Evolutionary conservation across 75 land plant species (phyloP).

Genomic region (Cunninghamia lanceolata): DNA sequence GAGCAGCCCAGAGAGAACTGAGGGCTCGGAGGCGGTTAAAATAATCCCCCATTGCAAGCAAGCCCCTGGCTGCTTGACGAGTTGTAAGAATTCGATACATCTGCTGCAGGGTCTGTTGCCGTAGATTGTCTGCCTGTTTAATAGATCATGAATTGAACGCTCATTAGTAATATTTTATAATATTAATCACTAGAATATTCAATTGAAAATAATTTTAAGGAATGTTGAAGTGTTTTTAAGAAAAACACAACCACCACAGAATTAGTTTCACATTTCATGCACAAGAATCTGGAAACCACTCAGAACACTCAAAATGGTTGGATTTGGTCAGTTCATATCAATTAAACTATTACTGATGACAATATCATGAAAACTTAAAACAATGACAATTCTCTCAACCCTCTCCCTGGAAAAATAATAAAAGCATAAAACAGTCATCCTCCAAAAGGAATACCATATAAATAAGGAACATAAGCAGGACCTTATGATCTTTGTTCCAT

Average conservation of each 20-base stretch:
- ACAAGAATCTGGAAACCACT: not conserved
- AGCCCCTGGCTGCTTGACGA: conserved; percentile 81
- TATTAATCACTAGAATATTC: not conserved
- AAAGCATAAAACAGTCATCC: not conserved
- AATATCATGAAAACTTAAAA: not conserved
- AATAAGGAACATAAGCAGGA: not conserved
- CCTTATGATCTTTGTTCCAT: not conserved
- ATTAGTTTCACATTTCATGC: not conserved
- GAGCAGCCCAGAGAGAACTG: conserved; percentile 81
- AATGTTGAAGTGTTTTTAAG: not conserved
- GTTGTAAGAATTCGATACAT: conserved; percentile 76
- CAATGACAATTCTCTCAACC: not conserved
- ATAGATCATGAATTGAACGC: not conserved
- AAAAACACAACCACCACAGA: not conserved
- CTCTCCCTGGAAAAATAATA: conserved; percentile 1
- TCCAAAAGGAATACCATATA: not conserved
- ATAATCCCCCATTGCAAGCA: conserved; percentile 84
- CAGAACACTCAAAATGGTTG: not conserved
- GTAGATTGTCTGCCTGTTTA: conserved; percentile 83
- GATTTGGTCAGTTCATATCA: not conserved
- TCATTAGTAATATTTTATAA: not conserved
- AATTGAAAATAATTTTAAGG: not conserved
- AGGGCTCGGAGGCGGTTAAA: conserved; percentile 84
- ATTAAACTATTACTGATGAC: not conserved
- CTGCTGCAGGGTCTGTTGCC: conserved; percentile 72